Evolutionary conservation across 2,329 filamentous ascomycete genomes (phyloP), one percentile per base, ranked within the genome.

Genomic region (Aspergillus japonicus): DNA sequence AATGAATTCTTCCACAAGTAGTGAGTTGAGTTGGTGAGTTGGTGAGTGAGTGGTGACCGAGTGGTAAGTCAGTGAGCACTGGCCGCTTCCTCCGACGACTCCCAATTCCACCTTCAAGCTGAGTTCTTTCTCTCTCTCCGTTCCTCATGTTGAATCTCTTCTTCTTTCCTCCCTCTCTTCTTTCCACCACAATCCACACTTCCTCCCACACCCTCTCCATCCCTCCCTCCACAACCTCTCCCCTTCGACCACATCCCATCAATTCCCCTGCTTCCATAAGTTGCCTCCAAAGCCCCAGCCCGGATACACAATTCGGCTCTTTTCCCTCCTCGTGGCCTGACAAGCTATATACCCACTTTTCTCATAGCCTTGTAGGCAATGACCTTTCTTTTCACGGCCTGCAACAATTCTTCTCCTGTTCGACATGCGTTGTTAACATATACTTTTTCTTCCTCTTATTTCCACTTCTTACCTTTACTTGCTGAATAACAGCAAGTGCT

Each of bases 371-470:
- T 44, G 39, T 44, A 14, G 39, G 39, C 39, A 44, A 44, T 44
- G 39, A 44, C 16, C n/a, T 7, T 44, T 44, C 33, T 44, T 19
- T n/a, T 44, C 39, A 5, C 7, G 14, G 14, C 14, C 7, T 44
- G 14, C 39, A 44, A 44, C 12, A 14, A 16, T n/a, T 44, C 39
- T 44, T 16, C 6, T 44, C n/a, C 16, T 14, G 6, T 57, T 21
- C 59, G 48, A 53, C 21, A 67, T 68, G 65, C 56, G 47, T 47
- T 55, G 55, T 31, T 66, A 61, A 62, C 61, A 47, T 55, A 33
- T 29, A 26, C 56, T 10, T 39, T 52, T 33, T 50, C 51, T 47
- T 42, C 56, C 59, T 47, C 47, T 54, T 57, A 48, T 49, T 61
- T 29, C 26, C 55, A 39, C 54, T 53, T n/a, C 31, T 47, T n/a